phyloP scores from a whole-genome alignment of 202 grass and related monocot species.

The Cymbopogon flexuosus region DNA sequence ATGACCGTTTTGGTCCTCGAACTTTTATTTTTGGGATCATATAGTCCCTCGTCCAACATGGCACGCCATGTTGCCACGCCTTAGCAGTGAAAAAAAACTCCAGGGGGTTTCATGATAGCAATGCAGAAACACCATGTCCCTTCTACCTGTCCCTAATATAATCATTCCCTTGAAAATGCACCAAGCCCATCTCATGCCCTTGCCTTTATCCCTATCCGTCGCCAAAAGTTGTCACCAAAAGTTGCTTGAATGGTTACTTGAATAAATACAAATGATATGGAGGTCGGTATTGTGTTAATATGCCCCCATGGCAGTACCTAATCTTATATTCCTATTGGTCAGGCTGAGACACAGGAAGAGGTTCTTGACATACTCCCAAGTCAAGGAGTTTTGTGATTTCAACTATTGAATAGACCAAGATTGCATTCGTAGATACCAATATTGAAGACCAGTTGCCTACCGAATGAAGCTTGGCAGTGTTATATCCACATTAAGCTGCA shows the following conservation, averaged over 20 bases:
- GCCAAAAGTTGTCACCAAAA: neutral
- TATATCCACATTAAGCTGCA: neutral
- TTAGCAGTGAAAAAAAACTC: neutral
- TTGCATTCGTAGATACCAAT: neutral
- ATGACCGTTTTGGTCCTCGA: neutral
- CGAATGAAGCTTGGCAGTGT: neutral
- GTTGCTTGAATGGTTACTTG: neutral
- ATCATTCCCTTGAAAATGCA: neutral
- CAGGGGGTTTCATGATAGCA: neutral
- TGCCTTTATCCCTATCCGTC: neutral
- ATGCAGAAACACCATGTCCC: neutral
- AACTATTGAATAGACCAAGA: neutral
- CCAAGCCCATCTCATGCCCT: neutral
- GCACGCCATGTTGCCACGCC: neutral
- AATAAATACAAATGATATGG: neutral
- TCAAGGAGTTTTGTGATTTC: neutral
- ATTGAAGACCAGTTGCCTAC: neutral
- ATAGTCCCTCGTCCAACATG: neutral
- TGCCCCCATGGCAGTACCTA: neutral
- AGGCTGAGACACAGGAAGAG: neutral
- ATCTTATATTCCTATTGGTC: neutral
- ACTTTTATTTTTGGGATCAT: neutral
- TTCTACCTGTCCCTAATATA: neutral
- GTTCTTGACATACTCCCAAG: neutral
- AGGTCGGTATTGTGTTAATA: neutral